Base-by-base conservation (phyloP, 2,329 filamentous ascomycete species). In the Aspergillus sp. region DNA sequence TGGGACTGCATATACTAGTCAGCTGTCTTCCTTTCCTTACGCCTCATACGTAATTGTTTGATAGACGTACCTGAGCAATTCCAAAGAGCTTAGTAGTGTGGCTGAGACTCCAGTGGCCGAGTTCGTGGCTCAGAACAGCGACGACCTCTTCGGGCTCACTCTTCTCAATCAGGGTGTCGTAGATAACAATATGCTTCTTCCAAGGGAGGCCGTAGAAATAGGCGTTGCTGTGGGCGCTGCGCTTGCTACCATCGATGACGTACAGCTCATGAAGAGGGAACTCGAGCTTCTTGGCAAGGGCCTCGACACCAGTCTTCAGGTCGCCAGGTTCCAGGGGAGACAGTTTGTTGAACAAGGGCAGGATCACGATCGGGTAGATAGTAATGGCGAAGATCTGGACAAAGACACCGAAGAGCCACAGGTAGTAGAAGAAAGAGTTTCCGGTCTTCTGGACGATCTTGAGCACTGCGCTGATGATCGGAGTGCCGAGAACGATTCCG, bases 171-270 rank as follows among this genome's bases (percentile, higher is more conserved):
- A 99, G 77, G 4, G 95, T 99, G 71, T 99, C 94, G 71, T 96
- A 99, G 69, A 99, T 95, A 67, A 99, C 94, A 78, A 99, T 99
- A 79, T 97, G 95, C 83, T 97, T 97, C 83, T 97, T 97, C 92
- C 93, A 99, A 40, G 94, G 94, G 51, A 99, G 83, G 55, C 94
- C 94, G 65, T 95, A 97, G 78, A 99, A 99, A 76, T 95, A 96
- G 17, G 90, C 89, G 68, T 96, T 96, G 76, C 88, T 91, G 76
- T 96, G 90, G 20, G 89, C 88, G 68, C 87, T 91, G 63, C 90
- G 83, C 79, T 93, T 93, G 77, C 88, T 92, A 46, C 90, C 91
- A 69, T 96, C 90, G 66, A 99, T 99, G 66, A 97, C 92, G 68
- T 96, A 91, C 42, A 99, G 82, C 69, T 97, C 91, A 58, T 88